Conservation (phyloP, 257 asterid genomes). For the Solanum infundibuliforme region DNA sequence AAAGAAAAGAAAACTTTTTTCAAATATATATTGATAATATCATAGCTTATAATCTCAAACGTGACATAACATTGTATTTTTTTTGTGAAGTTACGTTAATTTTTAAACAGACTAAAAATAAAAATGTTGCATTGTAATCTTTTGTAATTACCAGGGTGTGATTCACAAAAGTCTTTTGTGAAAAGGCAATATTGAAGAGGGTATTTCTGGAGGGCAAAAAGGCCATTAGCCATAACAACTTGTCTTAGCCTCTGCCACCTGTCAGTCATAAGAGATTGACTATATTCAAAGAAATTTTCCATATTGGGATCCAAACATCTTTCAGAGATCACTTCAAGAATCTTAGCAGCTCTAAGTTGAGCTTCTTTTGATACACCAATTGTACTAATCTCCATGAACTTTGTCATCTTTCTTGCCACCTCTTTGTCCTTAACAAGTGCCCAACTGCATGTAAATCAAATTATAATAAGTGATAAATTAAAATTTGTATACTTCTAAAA, state of each 20-base stretch:
- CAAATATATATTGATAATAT: too few species aligned
- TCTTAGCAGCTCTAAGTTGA: neutral
- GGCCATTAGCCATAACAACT: slow-evolving; percentile 8
- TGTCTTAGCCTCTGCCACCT: slow-evolving; percentile 58
- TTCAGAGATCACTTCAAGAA: slow-evolving; percentile 38
- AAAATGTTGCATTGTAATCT: neutral
- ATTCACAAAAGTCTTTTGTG: slow-evolving; percentile 17
- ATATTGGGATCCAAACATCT: slow-evolving; percentile 30
- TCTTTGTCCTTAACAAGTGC: slow-evolving; percentile 61
- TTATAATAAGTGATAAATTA: neutral
- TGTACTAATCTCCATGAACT: slow-evolving; percentile 58
- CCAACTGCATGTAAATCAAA: slow-evolving; percentile 46
- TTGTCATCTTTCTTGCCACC: slow-evolving; percentile 60
- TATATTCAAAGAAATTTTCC: slow-evolving; percentile 43
- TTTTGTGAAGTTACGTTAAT: too few species aligned
- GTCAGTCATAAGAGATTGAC: slow-evolving; percentile 26
- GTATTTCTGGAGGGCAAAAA: slow-evolving; percentile 35
- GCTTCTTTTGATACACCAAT: slow-evolving; percentile 90
- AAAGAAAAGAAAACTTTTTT: too few species aligned
- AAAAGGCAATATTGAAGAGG: slow-evolving; percentile 48
- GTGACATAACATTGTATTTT: too few species aligned
- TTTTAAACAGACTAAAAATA: neutral
- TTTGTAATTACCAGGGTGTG: slow-evolving; percentile 49
- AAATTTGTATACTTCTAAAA: neutral
- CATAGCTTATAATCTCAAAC: too few species aligned